A percentile compares a stretch with the other conserved stretches of the same genome.
phyloP scores from a whole-genome alignment of 257 asterid genomes.

The Nicotiana attenuata region DNA sequence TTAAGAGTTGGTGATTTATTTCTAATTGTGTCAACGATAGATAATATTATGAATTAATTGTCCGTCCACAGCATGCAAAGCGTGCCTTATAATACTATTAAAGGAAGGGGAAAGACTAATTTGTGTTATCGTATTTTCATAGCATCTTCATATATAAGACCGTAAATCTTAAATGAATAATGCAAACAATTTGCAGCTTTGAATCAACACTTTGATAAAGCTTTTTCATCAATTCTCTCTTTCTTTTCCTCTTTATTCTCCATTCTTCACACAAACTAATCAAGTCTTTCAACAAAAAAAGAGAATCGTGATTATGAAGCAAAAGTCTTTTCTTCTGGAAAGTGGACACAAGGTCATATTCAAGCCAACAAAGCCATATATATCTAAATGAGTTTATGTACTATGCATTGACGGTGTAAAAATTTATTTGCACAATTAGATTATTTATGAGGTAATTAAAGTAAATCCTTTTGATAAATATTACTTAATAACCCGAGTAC shows the following conservation, averaged over 20 bases:
- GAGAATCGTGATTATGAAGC: neutral
- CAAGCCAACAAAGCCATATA: neutral
- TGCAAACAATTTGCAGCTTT: neutral
- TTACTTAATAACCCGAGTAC: too few species aligned
- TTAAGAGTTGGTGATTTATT: neutral
- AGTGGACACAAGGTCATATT: neutral
- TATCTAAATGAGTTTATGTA: neutral
- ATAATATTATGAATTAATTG: neutral
- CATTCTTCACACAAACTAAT: neutral
- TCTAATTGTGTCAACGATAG: too few species aligned
- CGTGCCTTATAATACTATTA: neutral
- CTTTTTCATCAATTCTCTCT: neutral
- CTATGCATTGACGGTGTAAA: neutral
- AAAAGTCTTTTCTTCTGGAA: neutral
- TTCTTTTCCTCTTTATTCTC: neutral
- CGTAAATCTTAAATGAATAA: neutral
- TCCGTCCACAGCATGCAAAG: neutral
- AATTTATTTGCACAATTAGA: neutral
- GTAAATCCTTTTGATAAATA: neutral
- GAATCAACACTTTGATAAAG: neutral
- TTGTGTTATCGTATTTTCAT: too few species aligned
- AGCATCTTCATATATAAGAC: neutral
- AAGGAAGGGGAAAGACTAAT: neutral
- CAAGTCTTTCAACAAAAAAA: neutral
- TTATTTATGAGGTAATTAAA: too few species aligned